Conservation (phyloP, 495 filamentous ascomycete species). For the Chaetomidium leptoderma region DNA sequence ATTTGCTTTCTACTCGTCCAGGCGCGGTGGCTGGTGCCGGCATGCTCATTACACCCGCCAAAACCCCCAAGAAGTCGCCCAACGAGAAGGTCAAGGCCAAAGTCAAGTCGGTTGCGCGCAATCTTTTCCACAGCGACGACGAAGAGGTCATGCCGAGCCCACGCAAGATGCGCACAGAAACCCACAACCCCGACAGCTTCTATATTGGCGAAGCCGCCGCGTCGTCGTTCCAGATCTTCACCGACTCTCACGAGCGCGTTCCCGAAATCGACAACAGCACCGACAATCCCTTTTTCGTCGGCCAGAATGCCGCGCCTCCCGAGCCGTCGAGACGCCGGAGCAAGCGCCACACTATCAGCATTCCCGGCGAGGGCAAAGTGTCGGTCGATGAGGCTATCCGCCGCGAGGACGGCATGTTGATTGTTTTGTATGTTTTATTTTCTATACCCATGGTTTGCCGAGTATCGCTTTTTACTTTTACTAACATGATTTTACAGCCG, state of each 20-base stretch:
- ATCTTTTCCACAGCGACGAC: slow-evolving; percentile 58
- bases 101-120: slow-evolving; percentile 63
- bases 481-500: slow-evolving; percentile 55
- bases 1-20: neutral
- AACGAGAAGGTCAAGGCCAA: slow-evolving; percentile 48
- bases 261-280: slow-evolving; percentile 61
- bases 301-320: slow-evolving; percentile 31
- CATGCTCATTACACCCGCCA: slow-evolving; percentile 84
- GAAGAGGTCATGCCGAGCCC: slow-evolving; percentile 61
- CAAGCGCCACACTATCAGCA: slow-evolving; percentile 41
- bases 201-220: slow-evolving; percentile 49
- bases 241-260: slow-evolving; percentile 81
- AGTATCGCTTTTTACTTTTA: too few relatives aligned
- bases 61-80: slow-evolving; percentile 76
- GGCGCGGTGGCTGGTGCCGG: slow-evolving; percentile 24
- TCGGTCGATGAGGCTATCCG: slow-evolving; percentile 58
- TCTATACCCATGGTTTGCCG: neutral
- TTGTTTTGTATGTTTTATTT: slow-evolving; percentile 69
- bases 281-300: slow-evolving; percentile 71
- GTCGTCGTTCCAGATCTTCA: slow-evolving; percentile 75
- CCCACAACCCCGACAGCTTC: slow-evolving; percentile 66
- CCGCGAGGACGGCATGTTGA: slow-evolving; percentile 74
- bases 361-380: slow-evolving; percentile 53
- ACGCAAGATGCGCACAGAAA: slow-evolving; percentile 50
- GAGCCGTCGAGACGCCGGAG: slow-evolving; percentile 39